phyloP scores from a whole-genome alignment of 306 rosid species.

The Ziziphus jujuba region DNA sequence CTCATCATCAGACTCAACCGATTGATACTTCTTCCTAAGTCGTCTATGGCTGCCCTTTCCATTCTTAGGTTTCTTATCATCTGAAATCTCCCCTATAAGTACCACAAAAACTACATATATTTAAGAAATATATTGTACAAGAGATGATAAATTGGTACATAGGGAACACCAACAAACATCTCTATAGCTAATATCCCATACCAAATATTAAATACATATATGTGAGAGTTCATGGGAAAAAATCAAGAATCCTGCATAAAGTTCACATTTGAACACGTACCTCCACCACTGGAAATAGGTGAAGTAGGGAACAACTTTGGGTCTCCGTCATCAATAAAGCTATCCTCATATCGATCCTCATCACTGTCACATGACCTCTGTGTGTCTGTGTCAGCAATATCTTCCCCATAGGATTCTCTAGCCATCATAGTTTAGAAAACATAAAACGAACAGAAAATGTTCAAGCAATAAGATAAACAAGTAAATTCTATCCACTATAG shows the following conservation, averaged over 20 bases:
- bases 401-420: slow-evolving; percentile 88
- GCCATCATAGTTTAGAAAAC: slow-evolving; percentile 41
- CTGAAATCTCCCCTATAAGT: slow-evolving; percentile 44
- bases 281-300: slow-evolving; percentile 47
- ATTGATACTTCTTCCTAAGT: slow-evolving; percentile 56
- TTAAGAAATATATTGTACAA: too few species aligned
- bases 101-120: slow-evolving; percentile 12
- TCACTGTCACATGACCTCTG: slow-evolving; percentile 54
- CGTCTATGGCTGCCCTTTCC: slow-evolving; percentile 30
- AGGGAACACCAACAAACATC: too few species aligned
- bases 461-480: not conserved
- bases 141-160: too few species aligned
- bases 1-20: slow-evolving; percentile 52
- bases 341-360: slow-evolving; percentile 70
- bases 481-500: not conserved
- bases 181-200: not conserved
- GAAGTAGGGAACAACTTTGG: slow-evolving; percentile 44
- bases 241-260: not conserved
- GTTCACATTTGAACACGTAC: slow-evolving; percentile 21
- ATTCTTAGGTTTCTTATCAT: slow-evolving; percentile 32
- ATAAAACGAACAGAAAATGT: slow-evolving; percentile 4
- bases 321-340: slow-evolving; percentile 66
- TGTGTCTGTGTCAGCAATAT: slow-evolving; percentile 77
- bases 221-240: not conserved
- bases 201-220: not conserved